Percentiles rank a stretch among this genome's conserved stretches.
Evolutionary conservation across 1,139 yeast species (phyloP).

Genomic region (Lodderomyces elongisporus): DNA sequence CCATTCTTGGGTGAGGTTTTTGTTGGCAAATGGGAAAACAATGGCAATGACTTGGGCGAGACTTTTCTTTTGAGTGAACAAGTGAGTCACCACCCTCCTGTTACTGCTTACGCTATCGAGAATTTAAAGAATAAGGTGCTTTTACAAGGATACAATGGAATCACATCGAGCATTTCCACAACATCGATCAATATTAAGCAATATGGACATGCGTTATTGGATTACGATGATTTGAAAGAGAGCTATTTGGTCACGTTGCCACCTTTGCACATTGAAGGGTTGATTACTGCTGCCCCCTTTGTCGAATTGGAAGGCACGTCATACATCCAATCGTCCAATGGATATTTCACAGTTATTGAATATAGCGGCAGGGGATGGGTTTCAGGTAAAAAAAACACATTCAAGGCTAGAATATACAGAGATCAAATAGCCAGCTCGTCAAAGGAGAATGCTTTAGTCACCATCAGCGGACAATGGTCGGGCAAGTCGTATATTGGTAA

Average conservation of each 20-base stretch:
- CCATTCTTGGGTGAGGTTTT: constrained; percentile 93
- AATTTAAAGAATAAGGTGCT: constrained; percentile 65
- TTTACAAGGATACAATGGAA: constrained; percentile 84
- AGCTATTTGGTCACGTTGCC: constrained; percentile 82
- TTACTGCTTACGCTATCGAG: constrained; percentile 77
- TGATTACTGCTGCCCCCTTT: constrained; percentile 83
- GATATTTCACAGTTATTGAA: constrained; percentile 69
- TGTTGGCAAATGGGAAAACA: constrained; percentile 72
- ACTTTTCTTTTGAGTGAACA: constrained; percentile 80
- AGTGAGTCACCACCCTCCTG: constrained; percentile 94
- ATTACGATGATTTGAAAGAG: constrained; percentile 58
- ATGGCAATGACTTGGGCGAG: constrained; percentile 51
- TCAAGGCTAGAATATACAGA: constrained; percentile 74
- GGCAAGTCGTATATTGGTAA: constrained; percentile 53
- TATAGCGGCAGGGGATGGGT: constrained; percentile 92
- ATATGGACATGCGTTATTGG: constrained; percentile 80
- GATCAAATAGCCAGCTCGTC: constrained; percentile 42
- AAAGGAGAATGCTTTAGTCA: constrained; percentile 65
- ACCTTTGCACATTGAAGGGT: constrained; percentile 92
- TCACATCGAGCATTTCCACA: constrained; percentile 78
- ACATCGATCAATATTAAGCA: constrained; percentile 79
- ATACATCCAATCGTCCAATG: constrained; percentile 74
- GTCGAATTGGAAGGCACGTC: constrained; percentile 86
- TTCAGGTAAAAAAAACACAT: constrained; percentile 90
- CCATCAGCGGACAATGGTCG: constrained; percentile 91